Evolutionary conservation across 306 rosid species (phyloP), one percentile per base, ranked within the genome.

Genomic region (Castanea crenata): DNA sequence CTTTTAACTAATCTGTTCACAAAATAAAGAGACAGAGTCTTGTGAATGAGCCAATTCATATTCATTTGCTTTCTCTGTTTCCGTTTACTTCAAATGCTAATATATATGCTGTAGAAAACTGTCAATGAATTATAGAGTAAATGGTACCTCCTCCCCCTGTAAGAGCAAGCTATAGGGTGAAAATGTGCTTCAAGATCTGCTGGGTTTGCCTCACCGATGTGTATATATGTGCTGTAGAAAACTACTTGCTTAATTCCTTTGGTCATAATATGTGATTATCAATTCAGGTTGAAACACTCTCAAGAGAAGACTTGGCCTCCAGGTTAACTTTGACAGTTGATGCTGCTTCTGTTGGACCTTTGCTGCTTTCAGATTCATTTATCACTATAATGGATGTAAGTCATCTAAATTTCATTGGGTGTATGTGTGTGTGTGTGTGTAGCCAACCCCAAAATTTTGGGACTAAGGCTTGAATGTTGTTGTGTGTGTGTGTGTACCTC

Each of bases 331-430:
- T 95, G 88, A 93, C 96, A 67, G 93, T 93, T 19, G 97, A 89
- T 84, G 88, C 89, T 85, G 93, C 93, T 82, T 85, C 96, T 52
- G 90, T 95, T 76, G 99, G 96, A 85, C 85, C 96, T 19, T 92
- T 94, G 79, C 87, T 93, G 82, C 92, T 95, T 81, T 81, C 99
- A 72, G 98, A 93, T 80, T 88, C 97, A 13, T 87, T 82, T 77
- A 91, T 95, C 79, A 95, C 99, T 59, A 82, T 95, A 84, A 93
- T 95, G 92, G 99, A 95, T 89, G 99, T 95, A 95, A 78, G 98
- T 79, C 82, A 69, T 83, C 88, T 76, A 77, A 76, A 74, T 55
- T 61, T 63, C 27, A 73, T 74, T 78, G 29, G 29, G 41, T 76
- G 71, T 79, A 19, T 23, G 21, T 21, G 51, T 74, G 71, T 79